Percentiles rank a stretch among this genome's conserved stretches.
Evolutionary conservation across 2,329 filamentous ascomycete species (phyloP).

Genomic region (Phyllosticta citriasiana): DNA sequence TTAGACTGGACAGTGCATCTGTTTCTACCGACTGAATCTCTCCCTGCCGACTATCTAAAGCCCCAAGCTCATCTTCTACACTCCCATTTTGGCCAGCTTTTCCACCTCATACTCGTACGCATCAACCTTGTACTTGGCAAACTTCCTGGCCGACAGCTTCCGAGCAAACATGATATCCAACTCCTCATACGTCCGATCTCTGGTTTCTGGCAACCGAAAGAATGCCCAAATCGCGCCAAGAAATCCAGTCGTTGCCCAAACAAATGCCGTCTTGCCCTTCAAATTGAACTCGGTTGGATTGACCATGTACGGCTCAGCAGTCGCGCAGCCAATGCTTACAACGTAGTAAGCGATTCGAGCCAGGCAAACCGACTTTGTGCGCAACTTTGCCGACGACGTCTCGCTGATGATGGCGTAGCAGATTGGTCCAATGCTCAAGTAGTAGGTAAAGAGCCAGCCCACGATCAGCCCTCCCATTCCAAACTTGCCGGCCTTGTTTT

Average conservation of each 20-base stretch:
- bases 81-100: not conserved
- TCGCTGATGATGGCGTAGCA: conserved; percentile 82
- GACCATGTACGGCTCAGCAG: conserved; percentile 80
- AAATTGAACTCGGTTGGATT: conserved; percentile 79
- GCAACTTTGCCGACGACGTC: conserved; percentile 68
- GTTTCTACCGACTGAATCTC: no score
- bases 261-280: conserved; percentile 78
- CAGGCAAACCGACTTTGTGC: conserved; percentile 84
- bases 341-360: conserved; percentile 67
- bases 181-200: conserved; percentile 71
- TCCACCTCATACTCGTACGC: not conserved
- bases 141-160: conserved; percentile 21
- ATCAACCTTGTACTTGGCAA: not conserved
- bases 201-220: conserved; percentile 71
- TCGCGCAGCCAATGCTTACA: conserved; percentile 67
- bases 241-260: conserved; percentile 74
- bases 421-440: conserved; percentile 77
- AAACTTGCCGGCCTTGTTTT: conserved; percentile 36
- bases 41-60: no score
- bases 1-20: no score
- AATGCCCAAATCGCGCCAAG: conserved; percentile 69
- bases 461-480: conserved; percentile 24
- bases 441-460: conserved; percentile 56
- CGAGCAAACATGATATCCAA: conserved; percentile 70
- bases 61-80: not conserved